A percentile compares a stretch with the other conserved stretches of the same genome.
phyloP scores from a whole-genome alignment of 176 grass and related monocot species.

The Eragrostis curvula region DNA sequence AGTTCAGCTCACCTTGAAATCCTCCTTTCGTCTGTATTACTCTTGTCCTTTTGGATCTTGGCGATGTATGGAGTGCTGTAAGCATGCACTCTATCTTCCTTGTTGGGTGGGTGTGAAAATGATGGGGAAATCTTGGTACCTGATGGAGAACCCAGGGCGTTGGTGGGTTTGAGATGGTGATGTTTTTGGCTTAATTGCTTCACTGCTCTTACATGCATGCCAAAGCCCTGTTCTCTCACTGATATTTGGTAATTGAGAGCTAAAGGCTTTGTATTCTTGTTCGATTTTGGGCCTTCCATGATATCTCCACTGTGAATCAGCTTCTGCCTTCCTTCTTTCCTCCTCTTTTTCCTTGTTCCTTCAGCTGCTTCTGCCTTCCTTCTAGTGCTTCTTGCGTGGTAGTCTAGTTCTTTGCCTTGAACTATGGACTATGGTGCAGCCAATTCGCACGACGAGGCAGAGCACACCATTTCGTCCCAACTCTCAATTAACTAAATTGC shows the following conservation, averaged over 20 bases:
- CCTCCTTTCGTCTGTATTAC: conserved; percentile 20
- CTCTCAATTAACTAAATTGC: background rate
- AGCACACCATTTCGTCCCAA: background rate
- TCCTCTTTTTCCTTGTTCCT: background rate
- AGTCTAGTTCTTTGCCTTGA: conserved; percentile 11
- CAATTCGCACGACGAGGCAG: conserved; percentile 8
- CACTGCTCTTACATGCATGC: conserved; percentile 20
- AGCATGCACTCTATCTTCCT: conserved; percentile 8
- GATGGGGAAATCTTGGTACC: conserved; percentile 47
- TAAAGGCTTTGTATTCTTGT: background rate
- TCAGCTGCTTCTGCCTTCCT: background rate
- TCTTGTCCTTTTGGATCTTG: conserved; percentile 22
- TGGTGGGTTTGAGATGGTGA: conserved; percentile 37
- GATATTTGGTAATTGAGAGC: background rate
- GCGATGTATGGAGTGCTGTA: background rate
- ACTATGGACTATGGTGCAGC: background rate
- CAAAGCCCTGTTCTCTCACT: background rate
- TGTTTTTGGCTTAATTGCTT: conserved; percentile 49
- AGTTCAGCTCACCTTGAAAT: conserved; percentile 45
- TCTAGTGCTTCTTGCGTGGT: background rate
- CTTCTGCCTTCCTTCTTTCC: conserved; percentile 6
- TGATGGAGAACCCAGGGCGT: conserved; percentile 1
- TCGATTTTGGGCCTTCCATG: conserved; percentile 8
- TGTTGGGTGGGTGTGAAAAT: conserved; percentile 57
- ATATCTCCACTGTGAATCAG: background rate